Percentiles rank a stretch among this genome's conserved stretches.
These are phyloP conservation scores for Suillus ampliporus DNA, from an alignment of 768 basidiomycete species.

Conservation along the genomic window DNA sequence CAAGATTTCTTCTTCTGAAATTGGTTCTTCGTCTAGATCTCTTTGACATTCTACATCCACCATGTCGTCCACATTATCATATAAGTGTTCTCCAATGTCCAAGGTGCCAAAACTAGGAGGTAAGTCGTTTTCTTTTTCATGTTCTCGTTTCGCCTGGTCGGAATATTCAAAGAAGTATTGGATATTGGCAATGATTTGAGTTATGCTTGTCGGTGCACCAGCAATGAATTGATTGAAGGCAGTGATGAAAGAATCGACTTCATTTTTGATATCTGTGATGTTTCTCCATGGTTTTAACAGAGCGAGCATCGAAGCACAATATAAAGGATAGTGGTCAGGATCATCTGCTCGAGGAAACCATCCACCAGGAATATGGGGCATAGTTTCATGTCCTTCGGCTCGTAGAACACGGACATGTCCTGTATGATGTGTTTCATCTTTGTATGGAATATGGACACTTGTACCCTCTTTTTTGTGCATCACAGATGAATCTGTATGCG, in stretches of 20 bases:
- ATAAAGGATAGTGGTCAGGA: conserved; percentile 27
- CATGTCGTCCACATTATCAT: neutral
- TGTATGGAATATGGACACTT: neutral
- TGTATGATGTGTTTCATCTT: too few relatives aligned
- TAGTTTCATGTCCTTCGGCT: conserved; percentile 33
- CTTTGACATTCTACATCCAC: too few relatives aligned
- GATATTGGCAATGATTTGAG: too few relatives aligned
- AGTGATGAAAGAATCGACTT: too few relatives aligned
- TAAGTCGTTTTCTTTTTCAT: neutral
- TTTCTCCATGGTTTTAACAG: conserved; percentile 43
- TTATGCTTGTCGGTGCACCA: too few relatives aligned
- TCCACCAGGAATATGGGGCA: conserved; percentile 24
- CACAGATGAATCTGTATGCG: neutral
- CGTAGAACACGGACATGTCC: conserved; percentile 28
- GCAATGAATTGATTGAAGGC: too few relatives aligned
- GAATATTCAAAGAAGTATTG: too few relatives aligned
- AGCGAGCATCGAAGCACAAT: conserved; percentile 40
- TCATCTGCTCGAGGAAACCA: conserved; percentile 37
- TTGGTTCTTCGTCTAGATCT: accelerated
- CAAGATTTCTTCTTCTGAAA: neutral
- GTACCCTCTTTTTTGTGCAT: too few relatives aligned
- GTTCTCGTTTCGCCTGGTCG: too few relatives aligned
- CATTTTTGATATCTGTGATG: neutral
- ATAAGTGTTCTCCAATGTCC: neutral
- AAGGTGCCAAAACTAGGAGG: neutral